Conservation (phyloP, 352 stramenopile species). For the Phytophthora brassicae region DNA sequence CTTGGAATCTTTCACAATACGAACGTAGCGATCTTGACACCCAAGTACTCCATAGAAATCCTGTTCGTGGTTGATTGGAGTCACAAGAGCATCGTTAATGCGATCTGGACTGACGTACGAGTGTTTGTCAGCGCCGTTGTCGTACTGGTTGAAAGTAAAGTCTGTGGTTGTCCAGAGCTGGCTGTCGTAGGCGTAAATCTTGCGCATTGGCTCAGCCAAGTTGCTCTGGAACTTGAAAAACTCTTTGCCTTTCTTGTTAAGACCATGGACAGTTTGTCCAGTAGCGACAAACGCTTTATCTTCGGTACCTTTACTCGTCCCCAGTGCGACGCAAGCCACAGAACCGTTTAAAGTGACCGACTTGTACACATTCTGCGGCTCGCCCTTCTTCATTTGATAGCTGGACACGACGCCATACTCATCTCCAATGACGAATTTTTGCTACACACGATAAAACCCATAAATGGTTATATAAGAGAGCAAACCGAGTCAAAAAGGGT, state of each 20-base stretch:
- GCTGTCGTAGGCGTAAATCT: conserved; percentile 65
- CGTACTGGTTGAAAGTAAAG: conserved; percentile 84
- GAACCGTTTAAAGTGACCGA: conserved; percentile 49
- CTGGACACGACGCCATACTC: conserved; percentile 79
- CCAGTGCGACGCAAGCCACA: conserved; percentile 73
- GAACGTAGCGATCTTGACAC: conserved; percentile 74
- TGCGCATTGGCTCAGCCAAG: conserved; percentile 74
- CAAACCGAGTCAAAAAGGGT: background rate
- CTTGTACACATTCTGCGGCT: conserved; percentile 79
- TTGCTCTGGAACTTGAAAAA: conserved; percentile 90
- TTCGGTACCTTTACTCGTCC: conserved; percentile 66
- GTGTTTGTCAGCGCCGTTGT: conserved; percentile 75
- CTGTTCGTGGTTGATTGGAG: conserved; percentile 57
- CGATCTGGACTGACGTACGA: conserved; percentile 77
- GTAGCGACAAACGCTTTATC: conserved; percentile 77
- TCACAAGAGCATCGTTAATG: conserved; percentile 79
- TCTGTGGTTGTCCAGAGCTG: conserved; percentile 78
- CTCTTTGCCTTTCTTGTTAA: conserved; percentile 87
- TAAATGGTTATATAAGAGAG: background rate
- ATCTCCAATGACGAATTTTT: conserved; percentile 88
- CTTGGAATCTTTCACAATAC: conserved; percentile 61
- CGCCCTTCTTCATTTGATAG: conserved; percentile 86
- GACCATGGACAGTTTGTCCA: conserved; percentile 66
- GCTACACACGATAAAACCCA: conserved; percentile 33
- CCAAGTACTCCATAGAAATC: conserved; percentile 67